These are phyloP conservation scores for Aspergillus ochraceus DNA, from an alignment of 2,329 filamentous ascomycete species.

Conservation along the genomic window DNA sequence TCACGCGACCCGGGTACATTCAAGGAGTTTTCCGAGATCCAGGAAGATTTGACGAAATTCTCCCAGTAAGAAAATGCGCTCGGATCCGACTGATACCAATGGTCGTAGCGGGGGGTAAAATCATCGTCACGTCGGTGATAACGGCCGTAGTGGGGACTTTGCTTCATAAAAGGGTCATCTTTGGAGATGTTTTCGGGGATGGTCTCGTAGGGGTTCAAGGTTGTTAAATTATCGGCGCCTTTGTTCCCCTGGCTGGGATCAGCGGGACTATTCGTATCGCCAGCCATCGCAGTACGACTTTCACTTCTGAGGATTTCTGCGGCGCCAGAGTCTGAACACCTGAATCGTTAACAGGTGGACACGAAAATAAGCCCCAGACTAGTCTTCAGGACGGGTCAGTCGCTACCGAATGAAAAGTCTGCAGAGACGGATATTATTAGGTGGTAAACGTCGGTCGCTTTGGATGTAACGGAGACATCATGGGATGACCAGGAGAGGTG, in stretches of 20 bases:
- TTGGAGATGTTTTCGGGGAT: slow-evolving; percentile 29
- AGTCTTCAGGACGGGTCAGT: neutral
- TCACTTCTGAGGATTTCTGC: slow-evolving; percentile 1
- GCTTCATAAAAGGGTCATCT: slow-evolving; percentile 35
- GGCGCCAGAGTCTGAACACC: neutral
- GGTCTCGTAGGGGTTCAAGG: slow-evolving; percentile 37
- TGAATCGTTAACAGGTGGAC: neutral
- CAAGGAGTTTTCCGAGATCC: slow-evolving; percentile 33
- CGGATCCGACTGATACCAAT: slow-evolving; percentile 34
- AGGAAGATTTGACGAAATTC: slow-evolving; percentile 30
- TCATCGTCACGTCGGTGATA: slow-evolving; percentile 35
- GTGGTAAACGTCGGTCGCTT: slow-evolving; percentile 9
- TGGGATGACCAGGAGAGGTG: slow-evolving; percentile 2
- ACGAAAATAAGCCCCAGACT: neutral
- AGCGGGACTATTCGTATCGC: slow-evolving; percentile 20
- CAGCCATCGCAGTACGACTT: slow-evolving; percentile 18
- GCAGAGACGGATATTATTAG: neutral
- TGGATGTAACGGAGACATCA: slow-evolving; percentile 14
- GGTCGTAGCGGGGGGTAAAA: slow-evolving; percentile 35
- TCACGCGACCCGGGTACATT: slow-evolving; percentile 32
- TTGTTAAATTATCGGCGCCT: slow-evolving; percentile 10
- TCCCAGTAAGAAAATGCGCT: slow-evolving; percentile 38
- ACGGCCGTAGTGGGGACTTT: slow-evolving; percentile 35
- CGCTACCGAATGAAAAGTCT: neutral
- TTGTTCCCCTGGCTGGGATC: slow-evolving; percentile 23